These are phyloP conservation scores for Suillus variegatus DNA, from an alignment of 768 basidiomycete genomes.

Conservation along the genomic window DNA sequence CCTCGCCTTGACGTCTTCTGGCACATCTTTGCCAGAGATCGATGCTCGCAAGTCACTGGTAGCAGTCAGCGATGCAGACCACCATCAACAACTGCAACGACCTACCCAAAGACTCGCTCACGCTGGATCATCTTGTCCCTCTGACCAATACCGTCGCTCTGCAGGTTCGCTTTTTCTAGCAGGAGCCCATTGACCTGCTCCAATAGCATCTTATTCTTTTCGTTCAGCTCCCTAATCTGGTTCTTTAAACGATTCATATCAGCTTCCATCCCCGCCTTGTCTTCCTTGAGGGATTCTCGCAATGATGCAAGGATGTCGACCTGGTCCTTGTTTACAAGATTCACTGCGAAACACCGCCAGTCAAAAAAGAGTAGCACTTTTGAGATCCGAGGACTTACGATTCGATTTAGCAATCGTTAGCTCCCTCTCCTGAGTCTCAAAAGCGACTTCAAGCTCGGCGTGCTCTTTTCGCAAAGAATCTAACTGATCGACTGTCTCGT, in stretches of 20 bases:
- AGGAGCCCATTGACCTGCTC: conserved; percentile 86
- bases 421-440: conserved; percentile 62
- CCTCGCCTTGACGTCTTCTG: conserved; percentile 79
- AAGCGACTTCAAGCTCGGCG: conserved; percentile 69
- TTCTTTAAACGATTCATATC: conserved; percentile 66
- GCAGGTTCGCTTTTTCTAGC: conserved; percentile 88
- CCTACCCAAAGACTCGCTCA: conserved; percentile 83
- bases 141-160: conserved; percentile 88
- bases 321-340: conserved; percentile 91
- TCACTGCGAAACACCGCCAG: conserved; percentile 51
- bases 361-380: conserved; percentile 8
- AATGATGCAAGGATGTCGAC: conserved; percentile 84
- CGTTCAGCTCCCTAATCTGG: conserved; percentile 68
- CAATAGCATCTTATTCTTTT: conserved; percentile 89
- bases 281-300: conserved; percentile 86
- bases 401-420: conserved; percentile 85
- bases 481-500: conserved; percentile 83
- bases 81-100: conserved; percentile 13
- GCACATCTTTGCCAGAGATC: conserved; percentile 74
- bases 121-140: conserved; percentile 84
- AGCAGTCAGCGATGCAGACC: not conserved
- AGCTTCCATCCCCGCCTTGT: conserved; percentile 73
- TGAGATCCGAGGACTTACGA: conserved; percentile 46
- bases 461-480: conserved; percentile 70
- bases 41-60: conserved; percentile 77